These are phyloP conservation scores for Penicillium cosmopolitanum DNA, from an alignment of 495 filamentous ascomycete species.

Conservation along the genomic window DNA sequence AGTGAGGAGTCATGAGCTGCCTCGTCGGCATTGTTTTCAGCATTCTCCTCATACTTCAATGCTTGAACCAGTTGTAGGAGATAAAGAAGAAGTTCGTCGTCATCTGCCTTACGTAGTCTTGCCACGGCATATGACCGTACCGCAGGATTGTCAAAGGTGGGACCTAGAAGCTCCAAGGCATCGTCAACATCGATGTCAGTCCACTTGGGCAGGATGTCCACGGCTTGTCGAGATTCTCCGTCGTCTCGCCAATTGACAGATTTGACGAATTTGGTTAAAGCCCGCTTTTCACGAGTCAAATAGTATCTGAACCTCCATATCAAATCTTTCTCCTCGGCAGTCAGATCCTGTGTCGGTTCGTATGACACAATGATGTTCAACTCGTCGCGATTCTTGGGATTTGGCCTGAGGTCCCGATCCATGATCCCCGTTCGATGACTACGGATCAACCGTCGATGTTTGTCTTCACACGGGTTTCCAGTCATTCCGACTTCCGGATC, in stretches of 20 bases:
- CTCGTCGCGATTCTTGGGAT: slow-evolving; percentile 94
- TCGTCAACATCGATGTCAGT: slow-evolving; percentile 97
- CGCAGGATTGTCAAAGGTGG: slow-evolving; percentile 82
- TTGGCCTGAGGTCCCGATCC: slow-evolving; percentile 92
- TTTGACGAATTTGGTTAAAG: slow-evolving; percentile 96
- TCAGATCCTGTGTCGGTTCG: slow-evolving; percentile 86
- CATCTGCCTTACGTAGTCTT: slow-evolving; percentile 85
- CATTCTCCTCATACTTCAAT: slow-evolving; percentile 87
- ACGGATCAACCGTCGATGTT: slow-evolving; percentile 87
- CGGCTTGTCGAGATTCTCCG: slow-evolving; percentile 85
- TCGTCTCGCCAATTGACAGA: slow-evolving; percentile 90
- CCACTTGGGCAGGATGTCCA: slow-evolving; percentile 90
- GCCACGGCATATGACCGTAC: slow-evolving; percentile 95
- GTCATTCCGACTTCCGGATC: slow-evolving; percentile 87
- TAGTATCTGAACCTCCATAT: slow-evolving; percentile 97
- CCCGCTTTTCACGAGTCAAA: slow-evolving; percentile 87
- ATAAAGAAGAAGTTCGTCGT: slow-evolving; percentile 91
- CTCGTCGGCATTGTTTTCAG: slow-evolving; percentile 59
- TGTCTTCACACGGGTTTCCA: slow-evolving; percentile 94
- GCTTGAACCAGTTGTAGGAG: slow-evolving; percentile 95
- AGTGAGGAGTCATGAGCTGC: slow-evolving; percentile 82
- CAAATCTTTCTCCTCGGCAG: slow-evolving; percentile 88
- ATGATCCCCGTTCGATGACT: slow-evolving; percentile 91
- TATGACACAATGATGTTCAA: slow-evolving; percentile 90
- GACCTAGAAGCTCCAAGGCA: slow-evolving; percentile 91